Conservation (phyloP, 352 stramenopile species). For the Poterioochromonas sp. region DNA sequence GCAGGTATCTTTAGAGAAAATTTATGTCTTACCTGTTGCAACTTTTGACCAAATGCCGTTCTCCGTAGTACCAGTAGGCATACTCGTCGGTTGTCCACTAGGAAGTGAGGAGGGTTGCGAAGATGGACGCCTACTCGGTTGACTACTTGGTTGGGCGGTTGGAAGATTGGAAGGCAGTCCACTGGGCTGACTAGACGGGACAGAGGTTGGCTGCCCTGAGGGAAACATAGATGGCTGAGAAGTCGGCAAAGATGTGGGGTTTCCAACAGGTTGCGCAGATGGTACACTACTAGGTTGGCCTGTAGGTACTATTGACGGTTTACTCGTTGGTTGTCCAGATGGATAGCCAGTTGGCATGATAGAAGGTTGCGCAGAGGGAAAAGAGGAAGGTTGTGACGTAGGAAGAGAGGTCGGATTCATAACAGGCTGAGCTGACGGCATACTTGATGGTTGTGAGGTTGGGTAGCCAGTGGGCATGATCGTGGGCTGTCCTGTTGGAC, state of each 20-base stretch:
- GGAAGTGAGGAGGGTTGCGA: neutral
- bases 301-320: neutral
- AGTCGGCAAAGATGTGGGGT: neutral
- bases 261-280: neutral
- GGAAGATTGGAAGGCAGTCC: neutral
- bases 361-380: neutral
- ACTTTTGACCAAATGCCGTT: no score
- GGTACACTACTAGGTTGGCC: neutral
- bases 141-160: neutral
- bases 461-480: neutral
- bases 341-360: neutral
- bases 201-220: neutral
- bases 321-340: neutral
- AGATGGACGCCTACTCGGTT: neutral
- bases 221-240: neutral
- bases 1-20: no score
- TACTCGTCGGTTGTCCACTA: neutral
- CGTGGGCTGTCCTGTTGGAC: neutral
- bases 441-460: slow-evolving; percentile 5
- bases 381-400: neutral
- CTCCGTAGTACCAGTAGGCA: no score
- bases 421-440: neutral
- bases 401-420: neutral
- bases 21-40: no score
- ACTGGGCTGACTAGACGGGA: neutral